Base-by-base conservation (phyloP, 1,284 basidiomycete genomes). In the Apiotrichum veenhuisii region DNA sequence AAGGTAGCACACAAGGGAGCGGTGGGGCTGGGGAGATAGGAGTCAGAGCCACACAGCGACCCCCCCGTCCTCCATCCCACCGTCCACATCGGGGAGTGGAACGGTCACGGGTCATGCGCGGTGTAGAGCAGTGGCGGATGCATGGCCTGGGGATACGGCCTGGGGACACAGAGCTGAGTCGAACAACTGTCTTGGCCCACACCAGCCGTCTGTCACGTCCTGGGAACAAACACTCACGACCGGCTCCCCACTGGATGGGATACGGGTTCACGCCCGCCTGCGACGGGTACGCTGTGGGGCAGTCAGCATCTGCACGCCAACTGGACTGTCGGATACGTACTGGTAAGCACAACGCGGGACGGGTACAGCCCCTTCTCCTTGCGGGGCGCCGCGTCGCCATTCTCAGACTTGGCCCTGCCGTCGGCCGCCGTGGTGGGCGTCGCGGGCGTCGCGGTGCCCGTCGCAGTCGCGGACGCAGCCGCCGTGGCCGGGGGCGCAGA, bases 231-330 rank as follows among this genome's bases (percentile, higher is more conserved):
- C 1, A 65, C 33, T 89, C 80, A 62, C 85, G 82, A 0, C 82
- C 60, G 0, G 87, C 88, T 40, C 90, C 92, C 93, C 95, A 97
- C 26, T 81, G 77, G 40, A 98, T 80, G 0, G 87, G 84, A 68
- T 85, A 82, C 0, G 94, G 93, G 57, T 83, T 81, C 72, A 89
- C 87, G 17, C 85, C 86, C 59, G 85, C 81, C 64, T 88, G 86
- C 63, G 82, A 83, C 27, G 86, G 87, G 67, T 88, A 87, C 10
- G 86, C 85, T 87, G 66, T n/a, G n/a, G n/a, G n/a, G n/a, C 4
- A 1, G 50, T 58, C 40, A 58, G 57, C 47, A n/a, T 20, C 1
- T 37, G 25, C n/a, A 3, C 17, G 5, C 9, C 5, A 8, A n/a
- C 33, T 50, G n/a, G 2, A 14, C 25, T 17, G 7, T 2, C 20